Base-by-base conservation (phyloP, 306 rosid species). In the Fagus sylvatica region DNA sequence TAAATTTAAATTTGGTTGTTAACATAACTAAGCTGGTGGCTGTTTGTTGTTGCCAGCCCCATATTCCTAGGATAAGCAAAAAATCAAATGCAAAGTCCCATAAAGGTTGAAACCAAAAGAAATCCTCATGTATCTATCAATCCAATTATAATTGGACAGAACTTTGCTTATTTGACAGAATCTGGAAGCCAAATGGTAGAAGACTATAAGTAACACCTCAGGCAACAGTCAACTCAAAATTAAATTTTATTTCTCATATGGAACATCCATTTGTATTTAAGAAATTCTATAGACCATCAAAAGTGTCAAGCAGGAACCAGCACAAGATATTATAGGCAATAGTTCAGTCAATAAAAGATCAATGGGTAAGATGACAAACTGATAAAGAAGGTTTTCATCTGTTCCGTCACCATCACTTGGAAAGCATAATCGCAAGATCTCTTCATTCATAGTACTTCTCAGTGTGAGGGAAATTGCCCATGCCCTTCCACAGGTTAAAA, bases 381-480 rank as follows among this genome's bases (percentile, higher is more conserved):
- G 89, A 82, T 92, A 95, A 69, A 95, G 88, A 56, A 92, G 88
- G 81, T 69, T 81, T 64, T 82, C 89, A 72, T 82, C 72, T 37
- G 76, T 68, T 88, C 81, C 88, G 77, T 83, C 85, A 70, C 80
- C 74, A 69, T 78, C 71, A 79, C 78, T 74, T 0, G 67, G 76
- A 71, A 91, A 86, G 82, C 92, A 88, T 30, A 72, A 67, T 80
- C 80, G 80, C 28, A 80, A 87, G 49, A 95, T 86, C 82, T 88
- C 98, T 77, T 89, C 98, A 83, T 85, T 89, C 56, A 89, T 70
- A 46, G 88, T 12, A 84, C 84, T 84, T 86, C 82, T 92, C 72
- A 85, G 83, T n/a, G 92, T 81, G 49, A 92, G 90, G 59, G 93
- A 90, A 80, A 95, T 87, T 68, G 93, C 93, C 98, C 98, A 91